phyloP scores from a whole-genome alignment of 2,329 filamentous ascomycete genomes.

The Phialophora chinensis region DNA sequence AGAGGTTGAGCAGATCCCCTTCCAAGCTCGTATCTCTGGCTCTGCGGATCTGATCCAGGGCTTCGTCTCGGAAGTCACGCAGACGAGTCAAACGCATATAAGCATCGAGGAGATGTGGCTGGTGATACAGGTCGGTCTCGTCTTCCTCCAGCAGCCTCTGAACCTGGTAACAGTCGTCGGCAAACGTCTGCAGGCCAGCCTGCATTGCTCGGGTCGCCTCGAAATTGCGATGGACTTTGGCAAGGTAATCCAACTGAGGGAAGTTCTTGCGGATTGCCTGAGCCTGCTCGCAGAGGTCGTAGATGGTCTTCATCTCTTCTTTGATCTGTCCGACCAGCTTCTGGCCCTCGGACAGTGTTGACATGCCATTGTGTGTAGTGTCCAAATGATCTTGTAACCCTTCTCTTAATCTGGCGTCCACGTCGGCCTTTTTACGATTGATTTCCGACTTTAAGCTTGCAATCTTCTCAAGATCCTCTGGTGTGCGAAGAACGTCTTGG shows the following conservation, averaged over 20 bases:
- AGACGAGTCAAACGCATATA: slow-evolving; percentile 93
- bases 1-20: slow-evolving; percentile 86
- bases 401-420: slow-evolving; percentile 87
- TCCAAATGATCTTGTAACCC: slow-evolving; percentile 92
- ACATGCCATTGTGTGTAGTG: slow-evolving; percentile 92
- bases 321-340: slow-evolving; percentile 91
- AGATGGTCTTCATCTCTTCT: slow-evolving; percentile 98
- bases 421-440: slow-evolving; percentile 86
- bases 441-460: slow-evolving; percentile 88
- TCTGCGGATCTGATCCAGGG: slow-evolving; percentile 91
- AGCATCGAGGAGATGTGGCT: slow-evolving; percentile 86
- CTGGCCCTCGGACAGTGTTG: slow-evolving; percentile 84
- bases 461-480: slow-evolving; percentile 98
- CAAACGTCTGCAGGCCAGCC: slow-evolving; percentile 84
- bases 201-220: slow-evolving; percentile 93
- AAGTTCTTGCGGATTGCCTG: slow-evolving; percentile 98
- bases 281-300: slow-evolving; percentile 94
- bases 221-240: slow-evolving; percentile 80
- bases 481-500: slow-evolving; percentile 89
- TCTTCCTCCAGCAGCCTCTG: slow-evolving; percentile 82
- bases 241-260: slow-evolving; percentile 72
- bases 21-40: slow-evolving; percentile 75
- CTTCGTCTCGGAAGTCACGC: slow-evolving; percentile 92
- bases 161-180: slow-evolving; percentile 74
- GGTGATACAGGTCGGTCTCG: slow-evolving; percentile 82